Evolutionary conservation across 768 basidiomycete genomes (phyloP).

Genomic region (Kwoniella dejecticola): DNA sequence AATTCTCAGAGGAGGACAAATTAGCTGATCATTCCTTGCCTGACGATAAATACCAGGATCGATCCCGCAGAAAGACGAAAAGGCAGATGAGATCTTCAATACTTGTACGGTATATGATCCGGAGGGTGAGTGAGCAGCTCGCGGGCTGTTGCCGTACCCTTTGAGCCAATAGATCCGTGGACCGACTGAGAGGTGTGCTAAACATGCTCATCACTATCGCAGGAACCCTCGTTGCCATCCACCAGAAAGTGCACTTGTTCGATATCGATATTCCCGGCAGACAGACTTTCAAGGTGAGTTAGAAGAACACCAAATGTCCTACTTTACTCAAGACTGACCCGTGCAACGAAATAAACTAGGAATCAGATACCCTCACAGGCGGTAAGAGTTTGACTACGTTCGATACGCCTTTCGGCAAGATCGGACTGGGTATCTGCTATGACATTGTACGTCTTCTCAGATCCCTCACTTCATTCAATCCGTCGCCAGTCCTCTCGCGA

Average conservation of each 20-base stretch:
- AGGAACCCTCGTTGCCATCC: slow-evolving; percentile 83
- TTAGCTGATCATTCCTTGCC: too few relatives aligned
- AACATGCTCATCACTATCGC: background rate
- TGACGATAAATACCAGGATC: too few relatives aligned
- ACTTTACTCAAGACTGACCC: too few relatives aligned
- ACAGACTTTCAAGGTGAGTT: slow-evolving; percentile 53
- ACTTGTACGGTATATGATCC: slow-evolving; percentile 87
- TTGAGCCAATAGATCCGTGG: background rate
- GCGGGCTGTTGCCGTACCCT: too few relatives aligned
- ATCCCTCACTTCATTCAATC: background rate
- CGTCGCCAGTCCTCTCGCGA: too few relatives aligned
- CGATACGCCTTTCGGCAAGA: slow-evolving; percentile 95
- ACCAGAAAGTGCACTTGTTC: slow-evolving; percentile 95
- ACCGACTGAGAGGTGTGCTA: background rate
- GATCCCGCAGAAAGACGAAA: slow-evolving; percentile 78
- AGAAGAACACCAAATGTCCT: background rate
- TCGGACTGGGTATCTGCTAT: slow-evolving; percentile 95
- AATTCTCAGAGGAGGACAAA: too few relatives aligned
- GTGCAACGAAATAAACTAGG: slow-evolving; percentile 5
- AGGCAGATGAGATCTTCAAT: slow-evolving; percentile 75
- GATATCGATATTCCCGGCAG: slow-evolving; percentile 80
- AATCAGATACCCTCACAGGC: slow-evolving; percentile 70
- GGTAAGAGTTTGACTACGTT: slow-evolving; percentile 75
- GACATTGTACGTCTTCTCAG: slow-evolving; percentile 62
- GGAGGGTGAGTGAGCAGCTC: slow-evolving; percentile 34